Conservation (phyloP, 768 basidiomycete species). For the Podaxis mareebaensis region DNA sequence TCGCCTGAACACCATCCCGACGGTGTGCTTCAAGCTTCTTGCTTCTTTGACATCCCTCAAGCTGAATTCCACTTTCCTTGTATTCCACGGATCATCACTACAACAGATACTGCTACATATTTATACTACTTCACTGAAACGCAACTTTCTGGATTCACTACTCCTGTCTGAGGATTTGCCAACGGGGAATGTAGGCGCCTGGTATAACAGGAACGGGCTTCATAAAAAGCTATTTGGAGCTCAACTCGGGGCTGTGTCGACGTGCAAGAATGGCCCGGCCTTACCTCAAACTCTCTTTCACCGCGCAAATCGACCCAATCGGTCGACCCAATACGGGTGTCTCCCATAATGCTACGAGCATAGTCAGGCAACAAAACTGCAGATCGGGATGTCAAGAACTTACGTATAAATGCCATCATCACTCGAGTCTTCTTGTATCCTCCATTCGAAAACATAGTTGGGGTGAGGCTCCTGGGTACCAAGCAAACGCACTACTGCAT, state of each 20-base stretch:
- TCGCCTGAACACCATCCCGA: no score
- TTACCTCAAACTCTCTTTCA: background rate
- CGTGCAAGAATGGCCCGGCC: background rate
- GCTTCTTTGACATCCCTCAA: no score
- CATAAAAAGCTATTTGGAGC: background rate
- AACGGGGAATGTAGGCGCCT: background rate
- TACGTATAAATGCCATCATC: background rate
- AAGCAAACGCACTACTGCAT: background rate
- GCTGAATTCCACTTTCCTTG: no score
- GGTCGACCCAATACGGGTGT: background rate
- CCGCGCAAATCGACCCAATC: background rate
- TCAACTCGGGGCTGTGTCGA: background rate
- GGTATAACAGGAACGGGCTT: background rate
- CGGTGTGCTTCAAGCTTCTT: no score
- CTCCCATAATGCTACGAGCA: background rate
- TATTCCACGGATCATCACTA: no score
- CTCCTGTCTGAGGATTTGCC: background rate
- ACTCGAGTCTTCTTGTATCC: background rate
- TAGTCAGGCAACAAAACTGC: background rate
- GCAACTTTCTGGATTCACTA: background rate
- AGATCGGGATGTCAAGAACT: background rate
- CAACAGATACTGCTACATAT: no score
- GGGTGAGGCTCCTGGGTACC: background rate
- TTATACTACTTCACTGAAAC: no score
- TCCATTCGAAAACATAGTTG: background rate